Evolutionary conservation across 371 early-diverging fungal genomes (phyloP).

Genomic region (Mucor irregularis): DNA sequence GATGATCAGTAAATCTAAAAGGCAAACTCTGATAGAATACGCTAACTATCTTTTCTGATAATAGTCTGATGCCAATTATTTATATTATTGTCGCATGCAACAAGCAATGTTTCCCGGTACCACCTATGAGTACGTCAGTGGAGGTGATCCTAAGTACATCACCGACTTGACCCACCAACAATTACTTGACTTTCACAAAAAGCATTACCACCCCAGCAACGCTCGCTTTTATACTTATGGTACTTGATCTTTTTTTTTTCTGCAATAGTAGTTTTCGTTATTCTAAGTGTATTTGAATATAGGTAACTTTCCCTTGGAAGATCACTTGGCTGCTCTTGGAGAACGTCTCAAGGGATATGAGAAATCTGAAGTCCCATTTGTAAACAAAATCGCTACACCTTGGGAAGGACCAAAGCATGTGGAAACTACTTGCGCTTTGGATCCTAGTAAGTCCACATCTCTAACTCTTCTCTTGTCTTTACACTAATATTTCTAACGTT

Average conservation of each 20-base stretch:
- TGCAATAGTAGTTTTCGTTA: too few species aligned
- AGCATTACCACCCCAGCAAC: constrained; percentile 90
- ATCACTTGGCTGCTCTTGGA: constrained; percentile 72
- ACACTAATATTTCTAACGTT: background rate
- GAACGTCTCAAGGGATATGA: constrained; percentile 48
- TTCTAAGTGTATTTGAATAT: too few species aligned
- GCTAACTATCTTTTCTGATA: background rate
- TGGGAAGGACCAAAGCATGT: constrained; percentile 55
- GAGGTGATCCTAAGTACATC: constrained; percentile 91
- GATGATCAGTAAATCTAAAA: background rate
- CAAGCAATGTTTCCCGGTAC: constrained; percentile 85
- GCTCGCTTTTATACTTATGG: constrained; percentile 91
- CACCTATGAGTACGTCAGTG: constrained; percentile 81
- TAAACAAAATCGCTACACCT: constrained; percentile 53
- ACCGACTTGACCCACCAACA: constrained; percentile 85
- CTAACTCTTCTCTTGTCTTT: background rate
- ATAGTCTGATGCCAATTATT: constrained; percentile 72
- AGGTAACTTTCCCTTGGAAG: constrained; percentile 70
- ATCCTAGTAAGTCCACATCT: constrained; percentile 66
- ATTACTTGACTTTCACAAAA: constrained; percentile 79
- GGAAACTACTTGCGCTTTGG: constrained; percentile 66
- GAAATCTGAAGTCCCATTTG: constrained; percentile 39
- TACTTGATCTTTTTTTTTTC: too few species aligned
- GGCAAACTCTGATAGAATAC: background rate
- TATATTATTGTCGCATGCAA: constrained; percentile 77